Evolutionary conservation across 768 basidiomycete species (phyloP).

Genomic region (Rhodocollybia butyracea): DNA sequence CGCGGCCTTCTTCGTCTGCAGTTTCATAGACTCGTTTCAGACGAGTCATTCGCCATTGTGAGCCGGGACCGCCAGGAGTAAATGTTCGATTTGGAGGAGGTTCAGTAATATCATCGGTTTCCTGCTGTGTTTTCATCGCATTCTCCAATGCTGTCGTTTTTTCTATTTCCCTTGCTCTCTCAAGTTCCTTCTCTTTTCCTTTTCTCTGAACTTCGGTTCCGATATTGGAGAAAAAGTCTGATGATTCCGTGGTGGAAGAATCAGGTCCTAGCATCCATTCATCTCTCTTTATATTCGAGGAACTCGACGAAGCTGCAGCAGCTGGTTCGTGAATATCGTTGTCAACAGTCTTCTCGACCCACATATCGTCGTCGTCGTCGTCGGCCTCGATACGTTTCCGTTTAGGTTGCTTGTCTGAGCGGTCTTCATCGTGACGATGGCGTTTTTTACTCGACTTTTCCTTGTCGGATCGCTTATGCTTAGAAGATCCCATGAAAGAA

Average conservation of each 20-base stretch:
- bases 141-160: slow-evolving; percentile 29
- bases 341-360: slow-evolving; percentile 87
- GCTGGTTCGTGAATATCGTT: slow-evolving; percentile 58
- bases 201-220: slow-evolving; percentile 76
- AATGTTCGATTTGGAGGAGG: slow-evolving; percentile 42
- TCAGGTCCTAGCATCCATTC: slow-evolving; percentile 83
- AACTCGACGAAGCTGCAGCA: slow-evolving; percentile 48
- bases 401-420: slow-evolving; percentile 29
- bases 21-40: slow-evolving; percentile 86
- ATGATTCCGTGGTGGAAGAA: slow-evolving; percentile 41
- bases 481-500: slow-evolving; percentile 1
- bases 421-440: slow-evolving; percentile 35
- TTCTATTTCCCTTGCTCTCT: slow-evolving; percentile 60
- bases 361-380: slow-evolving; percentile 68
- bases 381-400: slow-evolving; percentile 50
- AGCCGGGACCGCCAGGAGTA: slow-evolving; percentile 87
- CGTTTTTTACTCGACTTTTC: slow-evolving; percentile 41
- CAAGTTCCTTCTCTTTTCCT: slow-evolving; percentile 59
- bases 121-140: slow-evolving; percentile 56
- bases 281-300: slow-evolving; percentile 60
- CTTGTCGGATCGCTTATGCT: slow-evolving; percentile 24
- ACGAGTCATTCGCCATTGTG: slow-evolving; percentile 98
- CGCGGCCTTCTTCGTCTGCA: slow-evolving; percentile 76
- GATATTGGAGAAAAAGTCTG: slow-evolving; percentile 89
- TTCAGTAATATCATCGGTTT: slow-evolving; percentile 41